Percentiles rank a stretch among this genome's conserved stretches.
phyloP scores from a whole-genome alignment of 371 early-diverging fungal genomes.

The Mortierella sp. region DNA sequence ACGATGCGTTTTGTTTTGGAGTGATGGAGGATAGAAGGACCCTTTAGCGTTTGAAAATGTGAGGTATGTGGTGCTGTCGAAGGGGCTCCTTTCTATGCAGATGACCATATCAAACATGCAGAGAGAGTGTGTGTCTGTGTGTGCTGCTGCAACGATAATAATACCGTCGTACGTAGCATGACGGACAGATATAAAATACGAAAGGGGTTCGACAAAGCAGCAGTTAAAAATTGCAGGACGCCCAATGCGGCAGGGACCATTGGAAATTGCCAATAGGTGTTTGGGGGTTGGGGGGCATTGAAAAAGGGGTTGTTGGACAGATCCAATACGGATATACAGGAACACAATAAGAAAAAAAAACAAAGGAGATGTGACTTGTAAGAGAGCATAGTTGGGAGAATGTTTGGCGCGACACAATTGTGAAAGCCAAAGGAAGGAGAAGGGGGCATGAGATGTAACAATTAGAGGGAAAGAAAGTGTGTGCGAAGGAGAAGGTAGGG shows the following conservation, averaged over 20 bases:
- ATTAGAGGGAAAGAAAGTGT: not conserved
- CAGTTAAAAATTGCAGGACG: not conserved
- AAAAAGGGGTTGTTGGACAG: not conserved
- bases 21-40: not conserved
- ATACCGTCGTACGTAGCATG: not conserved
- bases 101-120: not conserved
- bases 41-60: not conserved
- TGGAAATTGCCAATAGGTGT: not conserved
- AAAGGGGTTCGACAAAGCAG: not conserved
- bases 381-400: not conserved
- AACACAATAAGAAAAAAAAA: not conserved
- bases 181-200: not conserved
- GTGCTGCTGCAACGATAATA: not conserved
- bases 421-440: not conserved
- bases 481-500: not conserved
- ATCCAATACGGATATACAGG: not conserved
- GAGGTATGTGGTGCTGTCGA: not conserved
- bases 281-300: not conserved
- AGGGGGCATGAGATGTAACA: not conserved
- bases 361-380: not conserved
- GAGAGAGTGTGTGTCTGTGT: not conserved
- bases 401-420: not conserved
- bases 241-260: slow-evolving; percentile 10
- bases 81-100: not conserved
- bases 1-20: not conserved